Conservation (phyloP, 2,329 filamentous ascomycete genomes). For the Aspergillus cejpii region DNA sequence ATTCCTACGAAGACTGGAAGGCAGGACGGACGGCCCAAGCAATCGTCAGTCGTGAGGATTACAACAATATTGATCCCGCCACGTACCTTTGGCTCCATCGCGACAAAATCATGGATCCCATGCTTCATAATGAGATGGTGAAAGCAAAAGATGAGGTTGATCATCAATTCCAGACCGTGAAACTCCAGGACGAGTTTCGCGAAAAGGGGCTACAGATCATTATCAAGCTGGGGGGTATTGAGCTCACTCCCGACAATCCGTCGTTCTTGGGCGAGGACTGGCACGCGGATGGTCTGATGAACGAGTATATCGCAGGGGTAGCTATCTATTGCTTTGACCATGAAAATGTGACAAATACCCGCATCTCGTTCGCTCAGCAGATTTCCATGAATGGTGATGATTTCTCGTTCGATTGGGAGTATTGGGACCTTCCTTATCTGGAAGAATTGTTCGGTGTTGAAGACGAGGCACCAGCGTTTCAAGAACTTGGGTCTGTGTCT, state of each 20-base stretch:
- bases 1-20: conserved; percentile 14
- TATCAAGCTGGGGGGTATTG: conserved; percentile 8
- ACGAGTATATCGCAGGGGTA: conserved; percentile 7
- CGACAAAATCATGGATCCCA: not conserved
- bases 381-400: not conserved
- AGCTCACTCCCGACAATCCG: conserved; percentile 8
- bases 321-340: conserved; percentile 6
- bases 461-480: conserved; percentile 1
- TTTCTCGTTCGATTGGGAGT: not conserved
- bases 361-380: conserved; percentile 7
- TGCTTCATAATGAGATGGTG: not conserved
- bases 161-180: conserved; percentile 12
- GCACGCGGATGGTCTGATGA: conserved; percentile 9
- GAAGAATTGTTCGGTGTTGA: conserved; percentile 5
- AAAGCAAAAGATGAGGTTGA: conserved; percentile 1
- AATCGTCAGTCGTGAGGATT: conserved; percentile 5
- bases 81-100: not conserved
- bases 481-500: conserved; percentile 11
- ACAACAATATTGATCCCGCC: not conserved
- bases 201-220: conserved; percentile 13
- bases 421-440: conserved; percentile 10
- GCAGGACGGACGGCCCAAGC: conserved; percentile 7
- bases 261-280: conserved; percentile 9
- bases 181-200: conserved; percentile 11
- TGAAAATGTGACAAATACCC: conserved; percentile 7